These are phyloP conservation scores for Curvularia verruculosa DNA, from an alignment of 2,329 filamentous ascomycete genomes.

Conservation along the genomic window DNA sequence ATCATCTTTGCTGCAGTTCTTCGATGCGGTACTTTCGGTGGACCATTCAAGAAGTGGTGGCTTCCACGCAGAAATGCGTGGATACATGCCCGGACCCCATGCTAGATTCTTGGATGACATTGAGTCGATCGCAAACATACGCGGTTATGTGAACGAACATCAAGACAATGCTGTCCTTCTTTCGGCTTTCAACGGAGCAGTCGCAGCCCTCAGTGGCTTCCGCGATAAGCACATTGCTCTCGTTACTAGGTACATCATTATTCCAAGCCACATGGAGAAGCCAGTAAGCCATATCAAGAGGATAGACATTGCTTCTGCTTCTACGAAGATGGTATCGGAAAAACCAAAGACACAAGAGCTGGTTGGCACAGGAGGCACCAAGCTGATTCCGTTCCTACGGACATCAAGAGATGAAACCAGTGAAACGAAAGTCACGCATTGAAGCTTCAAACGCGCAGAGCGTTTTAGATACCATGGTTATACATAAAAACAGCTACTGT, in stretches of 20 bases:
- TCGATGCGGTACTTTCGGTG: slow-evolving; percentile 60
- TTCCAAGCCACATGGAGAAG: slow-evolving; percentile 45
- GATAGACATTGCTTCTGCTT: slow-evolving; percentile 55
- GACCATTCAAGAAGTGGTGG: slow-evolving; percentile 52
- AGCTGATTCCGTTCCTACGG: slow-evolving; percentile 60
- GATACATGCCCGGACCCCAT: slow-evolving; percentile 62
- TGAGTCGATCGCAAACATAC: slow-evolving; percentile 54
- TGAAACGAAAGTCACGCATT: slow-evolving; percentile 41
- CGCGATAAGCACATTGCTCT: slow-evolving; percentile 60
- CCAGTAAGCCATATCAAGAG: slow-evolving; percentile 28
- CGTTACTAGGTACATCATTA: slow-evolving; percentile 60
- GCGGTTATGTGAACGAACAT: slow-evolving; percentile 50
- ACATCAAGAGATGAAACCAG: slow-evolving; percentile 60
- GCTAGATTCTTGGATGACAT: slow-evolving; percentile 58
- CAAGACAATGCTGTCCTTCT: slow-evolving; percentile 44
- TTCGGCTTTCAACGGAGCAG: slow-evolving; percentile 55
- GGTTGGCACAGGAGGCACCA: slow-evolving; percentile 60
- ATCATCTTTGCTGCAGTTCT: slow-evolving; percentile 61
- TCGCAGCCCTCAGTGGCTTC: slow-evolving; percentile 54
- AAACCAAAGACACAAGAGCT: slow-evolving; percentile 48
- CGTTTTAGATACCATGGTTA: too few species aligned
- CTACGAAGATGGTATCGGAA: slow-evolving; percentile 47
- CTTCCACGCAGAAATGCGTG: slow-evolving; percentile 56
- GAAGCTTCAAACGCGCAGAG: background rate
- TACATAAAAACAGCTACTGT: background rate